These are phyloP conservation scores for Curvularia spicifera DNA, from an alignment of 2,329 filamentous ascomycete species.

Conservation along the genomic window DNA sequence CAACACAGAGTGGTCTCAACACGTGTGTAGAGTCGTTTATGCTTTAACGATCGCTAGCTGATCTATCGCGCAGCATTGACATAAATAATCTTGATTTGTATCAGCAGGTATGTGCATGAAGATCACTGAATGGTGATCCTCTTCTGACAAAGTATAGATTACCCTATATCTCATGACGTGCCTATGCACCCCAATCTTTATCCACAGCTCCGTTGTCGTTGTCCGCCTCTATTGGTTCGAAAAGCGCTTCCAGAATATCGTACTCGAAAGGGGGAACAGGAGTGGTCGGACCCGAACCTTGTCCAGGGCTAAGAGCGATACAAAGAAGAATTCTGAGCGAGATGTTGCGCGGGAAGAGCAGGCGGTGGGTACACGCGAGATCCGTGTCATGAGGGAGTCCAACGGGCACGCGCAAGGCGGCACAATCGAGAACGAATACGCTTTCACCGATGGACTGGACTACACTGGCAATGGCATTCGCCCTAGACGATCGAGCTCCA, in stretches of 20 bases:
- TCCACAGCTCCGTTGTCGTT: constrained; percentile 77
- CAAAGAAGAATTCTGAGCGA: constrained; percentile 54
- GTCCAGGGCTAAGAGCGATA: constrained; percentile 59
- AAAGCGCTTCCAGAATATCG: constrained; percentile 88
- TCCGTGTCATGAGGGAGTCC: constrained; percentile 68
- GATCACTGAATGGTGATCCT: not conserved
- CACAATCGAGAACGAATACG: constrained; percentile 60
- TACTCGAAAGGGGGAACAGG: constrained; percentile 68
- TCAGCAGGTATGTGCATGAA: constrained; percentile 50
- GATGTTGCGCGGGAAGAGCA: constrained; percentile 59
- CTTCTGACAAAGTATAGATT: constrained; percentile 43
- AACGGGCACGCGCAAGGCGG: constrained; percentile 61
- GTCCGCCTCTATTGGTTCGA: constrained; percentile 98
- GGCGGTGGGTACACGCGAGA: constrained; percentile 70
- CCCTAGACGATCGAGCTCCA: constrained; percentile 16
- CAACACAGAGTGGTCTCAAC: constrained; percentile 93
- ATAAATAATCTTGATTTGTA: constrained; percentile 56
- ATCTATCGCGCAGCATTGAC: constrained; percentile 51
- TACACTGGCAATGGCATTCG: constrained; percentile 21
- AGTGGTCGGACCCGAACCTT: constrained; percentile 66
- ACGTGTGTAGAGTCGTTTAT: constrained; percentile 55
- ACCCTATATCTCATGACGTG: constrained; percentile 49
- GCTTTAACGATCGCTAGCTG: constrained; percentile 17
- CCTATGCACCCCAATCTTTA: constrained; percentile 52
- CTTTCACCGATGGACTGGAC: constrained; percentile 56